Conservation (phyloP, 176 grass and related monocot species). For the Raddia guianensis region DNA sequence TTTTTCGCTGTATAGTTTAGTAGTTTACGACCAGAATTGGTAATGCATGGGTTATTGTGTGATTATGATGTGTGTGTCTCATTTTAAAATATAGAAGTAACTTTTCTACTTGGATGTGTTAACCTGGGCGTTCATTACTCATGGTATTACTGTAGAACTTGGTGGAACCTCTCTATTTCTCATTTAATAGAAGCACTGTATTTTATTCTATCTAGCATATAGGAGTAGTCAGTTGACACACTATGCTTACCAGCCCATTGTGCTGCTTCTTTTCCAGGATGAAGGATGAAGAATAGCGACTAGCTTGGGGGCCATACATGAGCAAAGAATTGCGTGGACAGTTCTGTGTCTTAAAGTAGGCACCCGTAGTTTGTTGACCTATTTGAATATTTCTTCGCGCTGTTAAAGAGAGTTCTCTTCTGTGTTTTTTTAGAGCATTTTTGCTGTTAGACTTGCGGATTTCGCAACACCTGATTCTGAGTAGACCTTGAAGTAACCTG, state of each 20-base stretch:
- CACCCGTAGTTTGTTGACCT: conserved; percentile 20
- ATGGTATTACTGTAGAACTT: neutral
- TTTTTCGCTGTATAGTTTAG: too few species aligned
- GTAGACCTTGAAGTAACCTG: conserved; percentile 17
- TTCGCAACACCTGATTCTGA: conserved; percentile 8
- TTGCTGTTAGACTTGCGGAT: conserved; percentile 13
- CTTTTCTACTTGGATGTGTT: neutral
- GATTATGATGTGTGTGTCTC: neutral
- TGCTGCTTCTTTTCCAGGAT: conserved; percentile 1
- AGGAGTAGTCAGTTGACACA: neutral
- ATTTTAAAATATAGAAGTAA: neutral
- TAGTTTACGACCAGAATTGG: too few species aligned
- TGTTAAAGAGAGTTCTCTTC: conserved; percentile 27
- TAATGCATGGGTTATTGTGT: neutral
- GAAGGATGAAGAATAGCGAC: neutral
- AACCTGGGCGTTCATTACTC: neutral
- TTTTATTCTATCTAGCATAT: neutral
- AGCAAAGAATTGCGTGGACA: conserved; percentile 24
- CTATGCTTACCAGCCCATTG: neutral
- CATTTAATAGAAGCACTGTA: neutral
- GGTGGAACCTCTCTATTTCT: neutral
- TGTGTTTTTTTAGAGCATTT: neutral
- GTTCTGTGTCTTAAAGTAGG: neutral
- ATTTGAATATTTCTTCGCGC: neutral
- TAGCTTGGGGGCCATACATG: conserved; percentile 5